Base-by-base conservation (phyloP, 371 early-diverging fungal genomes). In the Conidiobolus incongruus region DNA sequence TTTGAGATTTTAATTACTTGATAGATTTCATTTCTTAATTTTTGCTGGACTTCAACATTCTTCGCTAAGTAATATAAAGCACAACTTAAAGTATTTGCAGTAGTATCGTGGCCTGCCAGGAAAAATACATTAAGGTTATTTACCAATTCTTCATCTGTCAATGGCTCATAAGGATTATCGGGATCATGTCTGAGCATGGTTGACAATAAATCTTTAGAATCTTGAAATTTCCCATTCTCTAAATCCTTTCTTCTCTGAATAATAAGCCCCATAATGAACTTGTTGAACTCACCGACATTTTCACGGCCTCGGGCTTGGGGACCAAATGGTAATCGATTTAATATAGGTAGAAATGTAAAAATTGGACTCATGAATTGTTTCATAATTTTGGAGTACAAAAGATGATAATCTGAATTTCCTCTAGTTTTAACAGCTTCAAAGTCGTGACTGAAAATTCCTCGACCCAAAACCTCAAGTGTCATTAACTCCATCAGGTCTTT, bases 51-150 rank as follows among this genome's bases (percentile, higher is more conserved):
- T 12, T 35, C 44, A 4, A 53, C 54, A 47, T 60, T 12, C 2
- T 35, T 48, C 2, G 59, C 61, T 22, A 69, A 45, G 20, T 54
- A 50, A 45, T 60, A 59, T 30, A 66, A 11, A 15, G 51, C 52
- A 17, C 50, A 54, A 16, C 60, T 51, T 12, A 62, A 35, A 4
- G 65, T 56, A 35, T 60, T 63, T 8, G 62, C 48, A 13, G 59
- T 54, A 2, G 62, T 62, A 17, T 62, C 62, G 34, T 65, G 66
- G 2, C 65, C 61, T 42, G 63, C 65, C 31, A 63, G 50, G 47
- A 65, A 58, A 35, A 61, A 61, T 4, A 56, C 38, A 6, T 49
- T 46, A 22, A 42, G 47, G 38, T 61, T 35, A 43, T 44, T 23
- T 30, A 54, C 24, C 11, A 50, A 20, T 19, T 48, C 51, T 8